Evolutionary conservation across 805 yeast species (phyloP).

Genomic region (Suhomyces sp.): DNA sequence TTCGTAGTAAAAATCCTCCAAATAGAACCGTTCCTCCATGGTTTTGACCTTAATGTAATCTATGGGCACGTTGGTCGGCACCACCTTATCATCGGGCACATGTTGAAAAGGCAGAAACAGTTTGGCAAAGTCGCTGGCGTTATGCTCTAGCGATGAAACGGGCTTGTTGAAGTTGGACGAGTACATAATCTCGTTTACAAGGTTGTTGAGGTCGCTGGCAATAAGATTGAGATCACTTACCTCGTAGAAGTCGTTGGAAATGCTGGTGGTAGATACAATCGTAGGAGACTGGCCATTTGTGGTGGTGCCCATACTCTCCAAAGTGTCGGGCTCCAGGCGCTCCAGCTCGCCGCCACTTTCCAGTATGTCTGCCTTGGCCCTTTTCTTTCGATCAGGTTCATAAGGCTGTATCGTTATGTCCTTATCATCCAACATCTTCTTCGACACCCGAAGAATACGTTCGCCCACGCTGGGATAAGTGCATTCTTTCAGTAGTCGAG

Average conservation of each 20-base stretch:
- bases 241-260: conserved; percentile 11
- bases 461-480: conserved; percentile 35
- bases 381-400: conserved; percentile 1
- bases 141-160: background rate
- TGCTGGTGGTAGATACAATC: background rate
- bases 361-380: background rate
- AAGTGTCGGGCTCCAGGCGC: background rate
- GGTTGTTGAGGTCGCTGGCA: conserved; percentile 37
- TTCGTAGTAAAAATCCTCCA: conserved; percentile 34
- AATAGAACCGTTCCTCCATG: conserved; percentile 26
- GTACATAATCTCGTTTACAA: conserved; percentile 34
- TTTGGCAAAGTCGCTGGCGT: conserved; percentile 1
- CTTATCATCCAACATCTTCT: conserved; percentile 6
- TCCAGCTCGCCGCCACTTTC: background rate
- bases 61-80: conserved; percentile 26
- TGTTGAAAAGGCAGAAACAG: background rate
- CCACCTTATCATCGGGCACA: background rate
- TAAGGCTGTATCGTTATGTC: conserved; percentile 5
- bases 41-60: conserved; percentile 22
- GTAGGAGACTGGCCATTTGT: background rate
- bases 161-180: conserved; percentile 19
- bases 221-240: conserved; percentile 30
- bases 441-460: conserved; percentile 27
- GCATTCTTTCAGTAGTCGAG: conserved; percentile 28
- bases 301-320: background rate